Conservation (phyloP, 768 basidiomycete genomes). For the Ramaria rubella region DNA sequence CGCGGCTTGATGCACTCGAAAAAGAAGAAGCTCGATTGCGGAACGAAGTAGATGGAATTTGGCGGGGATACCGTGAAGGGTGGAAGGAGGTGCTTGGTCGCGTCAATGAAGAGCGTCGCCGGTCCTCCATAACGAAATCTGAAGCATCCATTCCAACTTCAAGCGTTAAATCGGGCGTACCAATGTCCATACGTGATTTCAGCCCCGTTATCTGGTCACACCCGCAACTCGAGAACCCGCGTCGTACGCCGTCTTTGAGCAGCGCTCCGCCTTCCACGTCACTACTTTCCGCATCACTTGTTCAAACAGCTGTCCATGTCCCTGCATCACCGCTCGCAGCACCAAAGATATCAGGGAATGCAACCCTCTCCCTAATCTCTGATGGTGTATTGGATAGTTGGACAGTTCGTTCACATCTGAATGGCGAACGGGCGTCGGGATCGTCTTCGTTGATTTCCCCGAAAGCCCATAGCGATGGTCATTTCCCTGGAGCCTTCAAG, state of each 20-base stretch:
- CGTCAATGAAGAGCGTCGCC: slow-evolving; percentile 1
- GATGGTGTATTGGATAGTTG: not conserved
- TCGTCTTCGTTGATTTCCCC: not conserved
- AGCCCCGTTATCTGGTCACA: slow-evolving; percentile 1
- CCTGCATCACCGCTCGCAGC: not conserved
- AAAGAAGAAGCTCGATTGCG: slow-evolving; percentile 47
- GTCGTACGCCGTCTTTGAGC: not conserved
- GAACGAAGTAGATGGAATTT: slow-evolving; percentile 54
- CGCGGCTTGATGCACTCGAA: slow-evolving; percentile 52
- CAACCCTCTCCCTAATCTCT: not conserved
- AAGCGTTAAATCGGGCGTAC: not conserved
- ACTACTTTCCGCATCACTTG: slow-evolving; percentile 1
- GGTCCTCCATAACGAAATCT: not conserved
- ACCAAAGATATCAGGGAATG: not conserved
- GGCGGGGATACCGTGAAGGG: slow-evolving; percentile 51
- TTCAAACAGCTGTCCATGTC: not conserved
- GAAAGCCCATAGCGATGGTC: not conserved
- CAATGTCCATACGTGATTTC: slow-evolving; percentile 10
- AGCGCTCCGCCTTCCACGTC: not conserved
- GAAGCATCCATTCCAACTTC: not conserved
- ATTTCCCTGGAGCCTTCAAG: slow-evolving; percentile 30
- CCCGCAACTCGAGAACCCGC: not conserved
- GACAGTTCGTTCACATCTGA: not conserved
- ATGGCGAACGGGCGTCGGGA: not conserved
- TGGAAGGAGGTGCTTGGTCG: slow-evolving; percentile 9